Evolutionary conservation across 257 asterid species (phyloP).

Genomic region (Solanum gracilifrons): DNA sequence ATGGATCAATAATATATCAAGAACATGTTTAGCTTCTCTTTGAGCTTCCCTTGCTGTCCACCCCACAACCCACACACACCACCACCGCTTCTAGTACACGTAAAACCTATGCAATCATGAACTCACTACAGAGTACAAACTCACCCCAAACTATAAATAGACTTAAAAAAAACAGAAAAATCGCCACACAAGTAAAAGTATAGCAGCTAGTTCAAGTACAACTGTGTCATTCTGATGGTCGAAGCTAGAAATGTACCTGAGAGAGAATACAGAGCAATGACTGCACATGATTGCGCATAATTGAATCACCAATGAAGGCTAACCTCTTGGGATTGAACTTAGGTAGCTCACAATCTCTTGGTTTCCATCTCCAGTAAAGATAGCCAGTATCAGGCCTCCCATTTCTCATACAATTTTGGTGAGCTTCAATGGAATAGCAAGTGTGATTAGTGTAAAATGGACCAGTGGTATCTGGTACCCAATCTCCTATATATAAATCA

Average conservation of each 20-base stretch:
- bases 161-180: not conserved
- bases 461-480: slow-evolving; percentile 37
- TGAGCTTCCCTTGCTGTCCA: not conserved
- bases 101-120: not conserved
- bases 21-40: not conserved
- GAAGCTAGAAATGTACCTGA: not conserved
- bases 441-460: slow-evolving; percentile 40
- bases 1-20: not conserved
- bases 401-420: slow-evolving; percentile 20
- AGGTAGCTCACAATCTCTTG: slow-evolving; percentile 19
- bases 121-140: not conserved
- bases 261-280: slow-evolving; percentile 65
- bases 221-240: not conserved
- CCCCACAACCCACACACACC: not conserved
- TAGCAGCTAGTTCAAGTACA: not conserved
- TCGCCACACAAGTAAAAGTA: not conserved
- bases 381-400: slow-evolving; percentile 19
- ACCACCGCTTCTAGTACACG: not conserved
- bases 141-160: not conserved
- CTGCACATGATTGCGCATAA: slow-evolving; percentile 63
- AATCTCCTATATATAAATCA: slow-evolving; percentile 42
- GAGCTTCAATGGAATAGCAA: slow-evolving; percentile 33
- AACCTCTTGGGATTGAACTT: slow-evolving; percentile 16
- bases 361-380: slow-evolving; percentile 33
- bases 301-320: slow-evolving; percentile 73